phyloP scores from a whole-genome alignment of 2,329 filamentous ascomycete genomes.

The Pyrenochaeta sp. region DNA sequence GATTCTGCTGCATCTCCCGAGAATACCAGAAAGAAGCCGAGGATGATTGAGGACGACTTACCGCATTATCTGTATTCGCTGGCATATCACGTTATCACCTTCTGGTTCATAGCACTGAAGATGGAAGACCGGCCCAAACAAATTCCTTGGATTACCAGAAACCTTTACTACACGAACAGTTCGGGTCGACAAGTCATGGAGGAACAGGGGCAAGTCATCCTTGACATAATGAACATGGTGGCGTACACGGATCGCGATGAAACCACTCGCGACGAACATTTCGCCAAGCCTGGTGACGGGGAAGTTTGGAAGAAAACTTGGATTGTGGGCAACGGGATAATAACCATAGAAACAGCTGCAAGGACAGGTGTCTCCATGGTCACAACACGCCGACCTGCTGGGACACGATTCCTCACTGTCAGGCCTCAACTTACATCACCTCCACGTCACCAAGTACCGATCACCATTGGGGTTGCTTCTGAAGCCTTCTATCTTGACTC shows the following conservation, averaged over 20 bases:
- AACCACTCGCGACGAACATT: slow-evolving; percentile 70
- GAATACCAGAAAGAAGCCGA: slow-evolving; percentile 44
- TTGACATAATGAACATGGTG: slow-evolving; percentile 93
- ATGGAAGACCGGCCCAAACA: slow-evolving; percentile 82
- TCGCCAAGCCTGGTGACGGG: slow-evolving; percentile 70
- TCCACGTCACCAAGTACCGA: slow-evolving; percentile 51
- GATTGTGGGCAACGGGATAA: slow-evolving; percentile 75
- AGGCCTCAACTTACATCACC: slow-evolving; percentile 46
- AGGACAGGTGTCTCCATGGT: slow-evolving; percentile 73
- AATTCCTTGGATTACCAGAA: slow-evolving; percentile 89
- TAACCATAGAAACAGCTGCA: slow-evolving; percentile 76
- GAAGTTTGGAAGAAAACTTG: slow-evolving; percentile 72
- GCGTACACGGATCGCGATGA: slow-evolving; percentile 87
- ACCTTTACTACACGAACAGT: slow-evolving; percentile 78
- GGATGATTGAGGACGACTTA: slow-evolving; percentile 71
- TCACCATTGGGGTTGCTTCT: slow-evolving; percentile 48
- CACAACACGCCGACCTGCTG: slow-evolving; percentile 73
- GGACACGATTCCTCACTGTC: slow-evolving; percentile 51
- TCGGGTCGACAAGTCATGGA: slow-evolving; percentile 79
- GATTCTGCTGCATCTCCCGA: slow-evolving; percentile 47
- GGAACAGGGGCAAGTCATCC: slow-evolving; percentile 90
- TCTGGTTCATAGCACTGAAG: slow-evolving; percentile 94
- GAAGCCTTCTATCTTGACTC: slow-evolving; percentile 56
- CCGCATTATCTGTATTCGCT: slow-evolving; percentile 93
- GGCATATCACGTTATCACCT: slow-evolving; percentile 93